A percentile compares a stretch with the other conserved stretches of the same genome.
Evolutionary conservation across 129 eudicot species (phyloP).

Genomic region (Centrapalus pauciflorus): DNA sequence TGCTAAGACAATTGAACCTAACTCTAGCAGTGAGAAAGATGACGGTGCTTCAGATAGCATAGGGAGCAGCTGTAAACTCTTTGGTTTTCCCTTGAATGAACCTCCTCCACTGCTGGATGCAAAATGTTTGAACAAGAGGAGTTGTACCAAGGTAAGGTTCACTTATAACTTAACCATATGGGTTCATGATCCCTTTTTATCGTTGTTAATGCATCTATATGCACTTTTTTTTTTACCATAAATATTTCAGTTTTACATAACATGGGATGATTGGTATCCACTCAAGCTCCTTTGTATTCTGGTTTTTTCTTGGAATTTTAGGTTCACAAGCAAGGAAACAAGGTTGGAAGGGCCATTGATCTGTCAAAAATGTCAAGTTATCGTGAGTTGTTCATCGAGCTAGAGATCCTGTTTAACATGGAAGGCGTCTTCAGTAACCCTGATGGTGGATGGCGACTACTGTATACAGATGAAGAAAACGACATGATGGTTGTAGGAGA

Average conservation of each 20-base stretch:
- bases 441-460: slow-evolving; percentile 64
- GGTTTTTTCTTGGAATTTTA: slow-evolving; percentile 25
- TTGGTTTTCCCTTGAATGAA: slow-evolving; percentile 65
- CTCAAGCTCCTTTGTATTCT: not conserved
- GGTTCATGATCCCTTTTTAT: not conserved
- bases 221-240: not conserved
- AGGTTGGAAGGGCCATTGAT: slow-evolving; percentile 94
- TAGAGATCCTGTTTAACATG: slow-evolving; percentile 73
- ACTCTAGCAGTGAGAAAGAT: slow-evolving; percentile 35
- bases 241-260: not conserved
- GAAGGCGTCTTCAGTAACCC: slow-evolving; percentile 68
- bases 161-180: not conserved
- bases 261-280: not conserved
- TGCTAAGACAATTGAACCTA: slow-evolving; percentile 10
- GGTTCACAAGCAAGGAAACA: slow-evolving; percentile 96
- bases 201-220: not conserved
- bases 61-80: slow-evolving; percentile 48
- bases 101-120: slow-evolving; percentile 33
- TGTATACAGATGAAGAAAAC: slow-evolving; percentile 84
- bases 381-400: slow-evolving; percentile 64
- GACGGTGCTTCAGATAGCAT: slow-evolving; percentile 41
- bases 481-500: slow-evolving; percentile 98
- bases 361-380: slow-evolving; percentile 63
- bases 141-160: slow-evolving; percentile 75
- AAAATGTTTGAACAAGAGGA: slow-evolving; percentile 62